A percentile compares a stretch with the other conserved stretches of the same genome.
phyloP scores from a whole-genome alignment of 75 land plant species.

The Chamaecyparis obtusa region DNA sequence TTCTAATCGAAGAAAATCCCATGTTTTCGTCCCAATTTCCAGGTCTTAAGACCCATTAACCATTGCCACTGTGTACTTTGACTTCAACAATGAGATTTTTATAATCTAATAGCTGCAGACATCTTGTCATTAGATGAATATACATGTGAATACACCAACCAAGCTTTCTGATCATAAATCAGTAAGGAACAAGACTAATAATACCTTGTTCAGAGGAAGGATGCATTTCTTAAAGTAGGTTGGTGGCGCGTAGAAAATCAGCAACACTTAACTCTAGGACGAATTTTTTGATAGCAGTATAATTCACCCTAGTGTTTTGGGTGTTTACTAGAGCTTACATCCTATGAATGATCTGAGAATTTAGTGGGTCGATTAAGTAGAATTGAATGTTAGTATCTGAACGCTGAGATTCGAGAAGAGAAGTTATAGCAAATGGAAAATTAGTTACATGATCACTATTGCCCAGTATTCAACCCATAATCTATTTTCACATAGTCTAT shows the following conservation, averaged over 20 bases:
- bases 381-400: neutral
- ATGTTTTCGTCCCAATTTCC: neutral
- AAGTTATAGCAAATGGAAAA: neutral
- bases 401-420: no score
- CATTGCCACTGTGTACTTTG: neutral
- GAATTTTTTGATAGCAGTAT: neutral
- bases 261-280: neutral
- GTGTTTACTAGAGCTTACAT: neutral
- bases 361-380: neutral
- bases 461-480: neutral
- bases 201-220: neutral
- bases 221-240: neutral
- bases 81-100: neutral
- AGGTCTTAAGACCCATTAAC: neutral
- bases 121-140: neutral
- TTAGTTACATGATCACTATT: neutral
- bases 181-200: neutral
- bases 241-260: neutral
- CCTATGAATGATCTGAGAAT: neutral
- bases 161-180: neutral
- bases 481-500: neutral
- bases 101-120: neutral
- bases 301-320: neutral
- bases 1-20: neutral
- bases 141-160: neutral